Base-by-base conservation (phyloP, 352 stramenopile genomes). In the Peronospora farinosa region DNA sequence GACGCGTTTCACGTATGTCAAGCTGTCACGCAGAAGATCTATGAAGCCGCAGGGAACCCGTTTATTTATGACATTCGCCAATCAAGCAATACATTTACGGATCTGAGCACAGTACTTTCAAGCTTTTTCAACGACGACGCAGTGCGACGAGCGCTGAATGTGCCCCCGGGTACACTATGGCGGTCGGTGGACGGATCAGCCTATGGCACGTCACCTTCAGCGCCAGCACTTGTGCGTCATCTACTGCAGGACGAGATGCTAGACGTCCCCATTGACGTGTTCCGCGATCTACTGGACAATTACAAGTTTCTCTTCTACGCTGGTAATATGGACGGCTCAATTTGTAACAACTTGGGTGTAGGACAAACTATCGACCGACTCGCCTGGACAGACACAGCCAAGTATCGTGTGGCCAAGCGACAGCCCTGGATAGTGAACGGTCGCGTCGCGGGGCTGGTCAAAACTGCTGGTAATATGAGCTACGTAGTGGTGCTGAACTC, bases 231-330 rank as follows among this genome's bases (percentile, higher is more conserved):
- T 15, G 78, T 77, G 39, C 78, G 78, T n/a, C 78, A 92, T 43
- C 44, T 92, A 35, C 63, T 81, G 25, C 63, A 70, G 5, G 80
- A 92, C 52, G 75, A 86, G 48, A 89, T 92, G 74, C 58, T 80
- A 12, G 80, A 92, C 41, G 73, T 92, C 6, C 67, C 80, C 9
- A 88, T 89, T 49, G 69, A 74, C 38, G 74, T 86, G 16, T 83
- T 89, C 47, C 78, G 79, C 32, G 76, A 86, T 48, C 47, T 92
- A 53, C 52, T 92, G 44, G 73, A 92, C 64, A 81, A 83, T 39
- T 92, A 92, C 73, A 80, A 86, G 49, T 83, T 88, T 35, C 69
- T 92, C 11, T 92, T 89, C 33, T 92, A 88, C 47, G 80, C 80
- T 0, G 80, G 80, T 59, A 92, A 92, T 48, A 88, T 92, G 77